These are phyloP conservation scores for Petrea volubilis DNA, from an alignment of 257 asterid genomes.

Conservation along the genomic window DNA sequence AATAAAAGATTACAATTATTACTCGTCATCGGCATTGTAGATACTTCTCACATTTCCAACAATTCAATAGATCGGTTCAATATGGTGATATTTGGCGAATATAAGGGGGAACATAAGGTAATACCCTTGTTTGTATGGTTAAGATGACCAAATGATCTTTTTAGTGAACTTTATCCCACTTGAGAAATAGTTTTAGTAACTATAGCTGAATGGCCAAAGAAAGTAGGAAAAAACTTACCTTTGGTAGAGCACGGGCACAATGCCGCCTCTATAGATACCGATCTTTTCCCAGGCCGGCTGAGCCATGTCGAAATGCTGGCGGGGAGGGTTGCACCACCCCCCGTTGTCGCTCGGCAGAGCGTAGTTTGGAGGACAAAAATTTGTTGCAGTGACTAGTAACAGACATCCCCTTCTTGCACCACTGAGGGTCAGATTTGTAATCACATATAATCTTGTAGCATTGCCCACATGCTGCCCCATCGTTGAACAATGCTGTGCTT, in stretches of 20 bases:
- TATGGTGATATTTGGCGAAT: no score
- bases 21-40: no score
- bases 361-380: slow-evolving; percentile 66
- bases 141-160: no score
- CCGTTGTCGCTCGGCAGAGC: slow-evolving; percentile 61
- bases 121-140: no score
- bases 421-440: slow-evolving; percentile 42
- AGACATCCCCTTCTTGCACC: slow-evolving; percentile 56
- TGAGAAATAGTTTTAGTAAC: no score
- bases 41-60: no score
- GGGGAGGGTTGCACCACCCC: slow-evolving; percentile 78
- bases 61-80: no score
- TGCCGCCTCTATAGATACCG: slow-evolving; percentile 59
- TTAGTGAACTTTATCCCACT: no score
- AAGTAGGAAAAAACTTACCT: slow-evolving; percentile 30
- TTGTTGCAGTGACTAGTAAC: slow-evolving; percentile 59
- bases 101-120: no score
- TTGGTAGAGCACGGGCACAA: slow-evolving; percentile 60
- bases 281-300: slow-evolving; percentile 71
- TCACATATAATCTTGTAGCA: slow-evolving; percentile 60
- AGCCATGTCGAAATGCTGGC: slow-evolving; percentile 72
- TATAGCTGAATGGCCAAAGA: no score
- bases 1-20: no score
- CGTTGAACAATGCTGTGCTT: slow-evolving; percentile 59
- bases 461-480: slow-evolving; percentile 62